Evolutionary conservation across 164 flowering plant genomes (phyloP).

Genomic region (Macadamia integrifolia): DNA sequence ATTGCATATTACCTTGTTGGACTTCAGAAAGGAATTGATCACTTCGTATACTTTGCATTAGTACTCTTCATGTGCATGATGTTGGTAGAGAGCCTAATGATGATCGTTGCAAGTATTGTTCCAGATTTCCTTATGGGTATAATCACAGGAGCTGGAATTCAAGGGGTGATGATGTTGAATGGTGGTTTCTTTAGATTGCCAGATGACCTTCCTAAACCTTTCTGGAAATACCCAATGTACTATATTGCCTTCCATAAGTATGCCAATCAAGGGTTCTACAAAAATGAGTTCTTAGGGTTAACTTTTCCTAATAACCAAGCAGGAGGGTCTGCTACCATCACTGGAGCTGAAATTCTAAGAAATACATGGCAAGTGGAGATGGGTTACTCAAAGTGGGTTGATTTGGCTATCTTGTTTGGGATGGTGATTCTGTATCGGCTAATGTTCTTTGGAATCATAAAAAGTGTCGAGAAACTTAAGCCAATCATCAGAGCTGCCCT

Average conservation of each 20-base stretch:
- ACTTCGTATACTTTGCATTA: slow-evolving; percentile 34
- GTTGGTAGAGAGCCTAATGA: slow-evolving; percentile 64
- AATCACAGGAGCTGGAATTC: slow-evolving; percentile 54
- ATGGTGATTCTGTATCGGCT: slow-evolving; percentile 44
- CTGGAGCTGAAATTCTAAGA: slow-evolving; percentile 30
- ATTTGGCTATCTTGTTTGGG: slow-evolving; percentile 39
- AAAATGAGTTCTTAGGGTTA: slow-evolving; percentile 43
- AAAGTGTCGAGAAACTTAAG: slow-evolving; percentile 31
- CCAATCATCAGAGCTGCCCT: slow-evolving; percentile 23
- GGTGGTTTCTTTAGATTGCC: slow-evolving; percentile 54
- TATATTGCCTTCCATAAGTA: slow-evolving; percentile 46
- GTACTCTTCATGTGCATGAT: slow-evolving; percentile 30
- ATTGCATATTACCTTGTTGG: slow-evolving; percentile 44
- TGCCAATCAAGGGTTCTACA: slow-evolving; percentile 41
- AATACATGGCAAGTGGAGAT: slow-evolving; percentile 40
- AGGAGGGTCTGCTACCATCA: slow-evolving; percentile 15
- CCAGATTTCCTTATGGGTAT: slow-evolving; percentile 64
- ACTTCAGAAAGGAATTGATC: slow-evolving; percentile 29
- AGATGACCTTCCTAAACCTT: slow-evolving; percentile 42
- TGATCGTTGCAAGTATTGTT: slow-evolving; percentile 53
- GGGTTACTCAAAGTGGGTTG: slow-evolving; percentile 50
- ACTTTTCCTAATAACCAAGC: slow-evolving; percentile 18
- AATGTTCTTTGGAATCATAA: slow-evolving; percentile 37
- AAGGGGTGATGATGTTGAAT: slow-evolving; percentile 45
- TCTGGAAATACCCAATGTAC: slow-evolving; percentile 61